phyloP scores from a whole-genome alignment of 192 early-diverging fungal species.

The Mortierella hygrophila region DNA sequence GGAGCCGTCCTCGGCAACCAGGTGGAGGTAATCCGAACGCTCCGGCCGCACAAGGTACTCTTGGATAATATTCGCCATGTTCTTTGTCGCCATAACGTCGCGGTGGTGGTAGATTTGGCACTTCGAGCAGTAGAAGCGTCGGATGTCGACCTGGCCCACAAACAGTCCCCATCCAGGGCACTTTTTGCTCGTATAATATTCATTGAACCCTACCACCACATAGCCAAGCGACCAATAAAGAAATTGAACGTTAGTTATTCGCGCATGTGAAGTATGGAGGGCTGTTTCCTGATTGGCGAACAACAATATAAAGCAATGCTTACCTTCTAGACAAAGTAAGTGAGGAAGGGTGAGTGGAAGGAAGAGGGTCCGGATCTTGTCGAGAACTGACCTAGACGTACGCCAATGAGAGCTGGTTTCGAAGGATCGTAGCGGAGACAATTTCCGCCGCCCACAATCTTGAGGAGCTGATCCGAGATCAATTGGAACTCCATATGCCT shows the following conservation, averaged over 20 bases:
- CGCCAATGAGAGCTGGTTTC: too few species aligned
- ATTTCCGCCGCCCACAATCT: too few species aligned
- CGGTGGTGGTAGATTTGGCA: background rate
- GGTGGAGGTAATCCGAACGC: too few species aligned
- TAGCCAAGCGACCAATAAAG: slow-evolving; percentile 5
- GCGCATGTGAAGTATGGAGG: background rate
- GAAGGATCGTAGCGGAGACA: too few species aligned
- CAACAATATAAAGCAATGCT: background rate
- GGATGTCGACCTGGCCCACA: background rate
- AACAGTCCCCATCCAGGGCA: background rate
- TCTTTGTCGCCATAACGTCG: background rate
- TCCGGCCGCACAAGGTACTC: too few species aligned
- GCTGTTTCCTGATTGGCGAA: background rate
- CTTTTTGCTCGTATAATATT: too few species aligned
- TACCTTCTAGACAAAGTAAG: background rate
- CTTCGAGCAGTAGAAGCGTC: background rate
- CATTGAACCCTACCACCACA: background rate
- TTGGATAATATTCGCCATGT: background rate
- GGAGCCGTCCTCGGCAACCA: too few species aligned
- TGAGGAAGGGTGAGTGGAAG: background rate
- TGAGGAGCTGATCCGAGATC: too few species aligned
- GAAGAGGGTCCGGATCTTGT: too few species aligned
- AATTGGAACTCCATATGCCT: too few species aligned
- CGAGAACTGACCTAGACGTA: too few species aligned
- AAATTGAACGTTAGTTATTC: too few species aligned